phyloP scores from a whole-genome alignment of 768 basidiomycete species.

The Leccinum uliginosum region DNA sequence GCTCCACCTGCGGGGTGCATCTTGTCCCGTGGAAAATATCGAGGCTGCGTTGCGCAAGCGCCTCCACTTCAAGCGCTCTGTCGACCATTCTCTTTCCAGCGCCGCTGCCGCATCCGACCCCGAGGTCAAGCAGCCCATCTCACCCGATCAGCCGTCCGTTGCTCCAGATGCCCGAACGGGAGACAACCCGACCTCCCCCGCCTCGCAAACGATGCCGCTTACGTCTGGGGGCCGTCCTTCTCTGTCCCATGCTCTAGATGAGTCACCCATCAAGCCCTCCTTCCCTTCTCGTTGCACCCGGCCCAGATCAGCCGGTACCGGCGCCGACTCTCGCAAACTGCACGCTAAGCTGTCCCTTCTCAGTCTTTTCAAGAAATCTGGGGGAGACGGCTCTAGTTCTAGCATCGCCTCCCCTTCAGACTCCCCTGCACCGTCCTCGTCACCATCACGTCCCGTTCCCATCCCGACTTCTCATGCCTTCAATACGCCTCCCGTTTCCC shows the following conservation, averaged over 20 bases:
- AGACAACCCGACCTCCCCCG: slow-evolving; percentile 1
- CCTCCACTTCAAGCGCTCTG: slow-evolving; percentile 71
- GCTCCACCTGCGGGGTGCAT: slow-evolving; percentile 15
- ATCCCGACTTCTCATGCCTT: slow-evolving; percentile 18
- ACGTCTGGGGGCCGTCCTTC: slow-evolving; percentile 58
- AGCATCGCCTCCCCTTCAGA: slow-evolving; percentile 34
- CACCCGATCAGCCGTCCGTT: slow-evolving; percentile 14
- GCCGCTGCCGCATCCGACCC: slow-evolving; percentile 36
- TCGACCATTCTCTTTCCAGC: slow-evolving; percentile 60
- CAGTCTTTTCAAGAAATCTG: slow-evolving; percentile 65
- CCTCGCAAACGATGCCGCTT: slow-evolving; percentile 18
- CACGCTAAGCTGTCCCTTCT: slow-evolving; percentile 72
- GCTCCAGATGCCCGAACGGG: slow-evolving; percentile 1
- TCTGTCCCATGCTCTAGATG: slow-evolving; percentile 49
- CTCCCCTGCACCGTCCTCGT: slow-evolving; percentile 23
- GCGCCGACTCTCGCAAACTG: slow-evolving; percentile 53
- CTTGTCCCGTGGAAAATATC: slow-evolving; percentile 30
- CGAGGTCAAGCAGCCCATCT: slow-evolving; percentile 20
- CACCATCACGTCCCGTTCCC: slow-evolving; percentile 26
- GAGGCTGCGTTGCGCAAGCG: slow-evolving; percentile 38
- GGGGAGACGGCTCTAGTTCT: slow-evolving; percentile 34
- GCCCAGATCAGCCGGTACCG: slow-evolving; percentile 72
- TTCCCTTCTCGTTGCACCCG: slow-evolving; percentile 39
- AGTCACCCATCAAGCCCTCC: slow-evolving; percentile 31
- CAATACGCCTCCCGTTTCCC: slow-evolving; percentile 26